Evolutionary conservation across 371 early-diverging fungal species (phyloP), one percentile per base, ranked within the genome.

Genomic region (Mucor velutinosus): DNA sequence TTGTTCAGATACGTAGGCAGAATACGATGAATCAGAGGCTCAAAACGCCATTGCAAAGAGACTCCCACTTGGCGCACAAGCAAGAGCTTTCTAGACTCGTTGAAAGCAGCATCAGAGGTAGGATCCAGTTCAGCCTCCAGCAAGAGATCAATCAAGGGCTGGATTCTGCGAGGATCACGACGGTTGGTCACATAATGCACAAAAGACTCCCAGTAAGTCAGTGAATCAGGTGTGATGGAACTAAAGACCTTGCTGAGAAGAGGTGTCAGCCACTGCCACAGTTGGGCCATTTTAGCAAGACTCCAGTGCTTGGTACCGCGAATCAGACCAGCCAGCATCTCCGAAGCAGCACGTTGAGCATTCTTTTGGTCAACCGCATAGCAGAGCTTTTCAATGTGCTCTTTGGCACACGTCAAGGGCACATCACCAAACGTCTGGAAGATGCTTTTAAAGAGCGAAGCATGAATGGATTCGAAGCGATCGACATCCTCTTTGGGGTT

Each of bases 301-400:
- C 71, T 69, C 96, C 96, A 97, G 69, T 96, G 93, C 70, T 94
- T 95, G 29, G 88, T 86, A 1, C 96, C 97, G 19, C 94, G 90
- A 35, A 97, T 76, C 29, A 95, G 35, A 8, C 97, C 97, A 12
- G 84, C 89, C 2, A 92, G 58, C 11, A 95, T 67, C 66, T 96
- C 97, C 3, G 93, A 79, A 0, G 87, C 92, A 0, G 95, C 92
- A 23, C 94, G 81, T 70, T 96, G 97, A 11, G 89, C 75, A 53
- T 87, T 87, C 68, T 89, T 92, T 59, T 92, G 90, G 58, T 90
- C 91, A 1, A 79, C 61, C 6, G 78, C 75, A 27, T 74, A 60
- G 27, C 86, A 83, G 8, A 91, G 70, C 47, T 63, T 63, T 45
- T 84, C 81, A 10, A 92, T 70, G 14, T 82, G 68, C 1, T 84